A percentile compares a stretch with the other conserved stretches of the same genome.
Conservation (phyloP, 352 stramenopile species). For the Lagenidium giganteum region DNA sequence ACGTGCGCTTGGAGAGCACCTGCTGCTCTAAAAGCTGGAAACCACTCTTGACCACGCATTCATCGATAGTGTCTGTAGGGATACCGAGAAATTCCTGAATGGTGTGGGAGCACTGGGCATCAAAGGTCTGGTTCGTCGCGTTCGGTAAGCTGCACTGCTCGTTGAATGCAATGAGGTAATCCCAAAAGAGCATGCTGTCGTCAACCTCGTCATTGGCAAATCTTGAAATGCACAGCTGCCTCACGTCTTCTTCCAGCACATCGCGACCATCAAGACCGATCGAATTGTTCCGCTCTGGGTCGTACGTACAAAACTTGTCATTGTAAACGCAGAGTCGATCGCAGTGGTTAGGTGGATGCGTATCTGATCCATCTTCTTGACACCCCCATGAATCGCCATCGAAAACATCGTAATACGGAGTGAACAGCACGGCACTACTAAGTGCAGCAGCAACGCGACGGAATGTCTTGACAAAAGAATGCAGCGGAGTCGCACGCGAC, state of each 20-base stretch:
- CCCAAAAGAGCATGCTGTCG: conserved; percentile 3
- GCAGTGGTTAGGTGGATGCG: neutral
- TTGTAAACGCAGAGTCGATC: conserved; percentile 8
- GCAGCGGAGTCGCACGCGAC: conserved; percentile 2
- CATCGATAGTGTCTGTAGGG: no score
- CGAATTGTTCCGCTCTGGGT: conserved; percentile 10
- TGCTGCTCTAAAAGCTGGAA: no score
- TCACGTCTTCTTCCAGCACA: conserved; percentile 8
- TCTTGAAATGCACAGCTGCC: conserved; percentile 4
- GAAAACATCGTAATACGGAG: no score
- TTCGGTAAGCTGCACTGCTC: conserved; percentile 1
- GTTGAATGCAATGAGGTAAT: conserved; percentile 6
- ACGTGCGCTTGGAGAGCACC: neutral
- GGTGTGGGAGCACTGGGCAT: no score
- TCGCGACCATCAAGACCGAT: conserved; percentile 9
- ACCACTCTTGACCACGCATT: no score
- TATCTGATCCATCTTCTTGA: no score
- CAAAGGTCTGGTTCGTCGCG: neutral
- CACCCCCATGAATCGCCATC: no score
- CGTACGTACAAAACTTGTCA: conserved; percentile 13
- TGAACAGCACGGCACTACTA: no score
- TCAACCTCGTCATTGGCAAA: neutral
- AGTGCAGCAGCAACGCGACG: neutral
- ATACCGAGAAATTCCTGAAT: no score
- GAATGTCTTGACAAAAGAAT: conserved; percentile 2